Base-by-base conservation (phyloP, 2,329 filamentous ascomycete species). In the Aureobasidium leucospermi region DNA sequence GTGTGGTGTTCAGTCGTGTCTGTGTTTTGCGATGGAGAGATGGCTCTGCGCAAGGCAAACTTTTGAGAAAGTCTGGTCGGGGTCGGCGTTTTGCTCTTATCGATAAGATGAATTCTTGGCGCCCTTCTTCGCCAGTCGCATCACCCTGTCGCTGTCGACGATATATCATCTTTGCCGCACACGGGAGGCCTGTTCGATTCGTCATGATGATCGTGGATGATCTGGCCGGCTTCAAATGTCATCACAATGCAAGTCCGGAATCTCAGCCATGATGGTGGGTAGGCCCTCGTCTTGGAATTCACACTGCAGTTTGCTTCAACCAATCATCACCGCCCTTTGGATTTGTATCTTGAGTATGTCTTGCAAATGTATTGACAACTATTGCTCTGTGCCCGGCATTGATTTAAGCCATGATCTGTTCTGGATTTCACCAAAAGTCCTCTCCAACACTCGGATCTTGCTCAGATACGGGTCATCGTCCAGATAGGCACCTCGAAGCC, bases 401-500 rank as follows among this genome's bases (percentile, higher is more conserved):
- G 34, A 1, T 36, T 13, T 36, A 8, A 13, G 8, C 13, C 34
- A 13, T 8, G 34, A n/a, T 41, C 15, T 41, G 11, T 13, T 23
- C 9, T 34, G 19, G 16, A 13, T 32, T 10, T 10, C 13, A 13
- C 15, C 49, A 32, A 16, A 36, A 2, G 19, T 34, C 16, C 31
- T 56, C 13, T 28, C 52, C 39, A 61, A 31, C 9, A 61, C 59
- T 47, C 61, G 65, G 59, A 70, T n/a, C 62, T 69, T 70, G 56
- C 72, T 74, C 59, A 74, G 67, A 57, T 85, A 81, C 1, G 83
- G 82, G 74, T 89, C 85, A 5, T 81, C 78, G 63, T 88, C 83
- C 31, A 96, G 79, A 73, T 97, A 99, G 0, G 89, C 83, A 4
- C 94, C 94, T 66, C 89, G 88, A 58, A 97, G 74, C 89, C 90